Evolutionary conservation across 2,329 filamentous ascomycete species (phyloP), one percentile per base, ranked within the genome.

Genomic region (Nothophaeocryptopus gaeumannii): DNA sequence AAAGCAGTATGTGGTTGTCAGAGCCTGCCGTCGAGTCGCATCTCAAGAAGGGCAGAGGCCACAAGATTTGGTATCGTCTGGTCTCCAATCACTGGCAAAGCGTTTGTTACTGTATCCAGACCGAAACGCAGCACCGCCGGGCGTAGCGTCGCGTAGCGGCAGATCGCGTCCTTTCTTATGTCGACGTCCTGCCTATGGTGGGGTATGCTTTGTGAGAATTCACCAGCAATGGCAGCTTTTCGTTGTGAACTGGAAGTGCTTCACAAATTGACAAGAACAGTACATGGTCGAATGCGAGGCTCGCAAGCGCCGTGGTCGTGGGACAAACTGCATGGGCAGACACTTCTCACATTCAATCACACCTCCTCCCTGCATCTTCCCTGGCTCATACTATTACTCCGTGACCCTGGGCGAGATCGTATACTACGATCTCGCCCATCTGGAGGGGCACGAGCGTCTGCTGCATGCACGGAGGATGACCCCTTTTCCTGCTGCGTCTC

Each of bases 121-220:
- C 44, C 41, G 46, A 56, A 43, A 53, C 45, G 56, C 40, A 53
- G 54, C 45, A 45, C 57, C 55, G 56, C 50, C 50, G 50, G 45
- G 41, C 44, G 56, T 61, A 64, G 61, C 60, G 55, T 56, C 47
- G 56, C 59, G 59, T 65, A 61, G 61, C 56, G 57, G 55, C 58
- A 58, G 55, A 60, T 61, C 58, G 56, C 45, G 47, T 45, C 39
- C 45, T 65, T 62, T 62, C 61, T 64, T 65, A 65, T 63, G 57
- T 65, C 51, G 60, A 65, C 63, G 51, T 64, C 63, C 39, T 55
- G 35, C 47, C 42, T 54, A 35, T 54, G 50, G 62, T 52, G 62
- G 61, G 62, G 60, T 49, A 53, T 31, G 34, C 44, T 16, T 26
- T n/a, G 15, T 12, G 31, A 13, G n/a, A n/a, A 13, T 15, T 41